Conservation (phyloP, 768 basidiomycete species). For the Tremella fuciformis region DNA sequence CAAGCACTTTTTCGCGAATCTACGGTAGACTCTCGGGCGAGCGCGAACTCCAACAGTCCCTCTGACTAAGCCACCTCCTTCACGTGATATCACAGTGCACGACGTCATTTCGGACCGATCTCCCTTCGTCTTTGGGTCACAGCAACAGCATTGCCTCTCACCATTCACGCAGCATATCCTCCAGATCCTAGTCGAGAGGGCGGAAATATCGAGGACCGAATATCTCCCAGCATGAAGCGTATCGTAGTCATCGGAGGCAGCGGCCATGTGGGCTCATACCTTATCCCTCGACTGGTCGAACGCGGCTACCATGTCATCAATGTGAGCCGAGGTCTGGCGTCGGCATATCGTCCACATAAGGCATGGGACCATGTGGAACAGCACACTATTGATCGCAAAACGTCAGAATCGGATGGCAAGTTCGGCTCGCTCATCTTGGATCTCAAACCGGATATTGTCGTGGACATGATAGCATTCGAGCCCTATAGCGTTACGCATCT, state of each 20-base stretch:
- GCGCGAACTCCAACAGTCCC: too few relatives aligned
- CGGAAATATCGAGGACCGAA: too few relatives aligned
- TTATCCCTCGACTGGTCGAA: slow-evolving; percentile 12
- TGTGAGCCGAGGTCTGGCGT: slow-evolving; percentile 12
- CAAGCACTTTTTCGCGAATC: too few relatives aligned
- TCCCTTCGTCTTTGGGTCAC: too few relatives aligned
- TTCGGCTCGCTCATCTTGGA: slow-evolving; percentile 9
- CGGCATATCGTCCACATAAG: slow-evolving; percentile 7
- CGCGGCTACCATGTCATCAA: slow-evolving; percentile 13
- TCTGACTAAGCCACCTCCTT: too few relatives aligned
- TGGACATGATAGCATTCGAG: slow-evolving; percentile 16
- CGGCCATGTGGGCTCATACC: slow-evolving; percentile 13
- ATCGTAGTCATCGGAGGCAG: slow-evolving; percentile 13
- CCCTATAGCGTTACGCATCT: slow-evolving; percentile 2
- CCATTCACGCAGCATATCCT: too few relatives aligned
- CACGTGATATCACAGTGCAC: too few relatives aligned
- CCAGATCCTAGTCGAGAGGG: too few relatives aligned
- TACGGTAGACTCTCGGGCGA: too few relatives aligned
- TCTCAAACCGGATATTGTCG: slow-evolving; percentile 14
- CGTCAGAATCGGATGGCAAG: background rate
- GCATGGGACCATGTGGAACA: slow-evolving; percentile 10
- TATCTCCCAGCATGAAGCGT: slow-evolving; percentile 4
- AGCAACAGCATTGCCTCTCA: too few relatives aligned
- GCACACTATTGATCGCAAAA: slow-evolving; percentile 12
- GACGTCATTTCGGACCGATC: too few relatives aligned